Evolutionary conservation across 2,329 filamentous ascomycete genomes (phyloP).

Genomic region (Neonectria ditissima): DNA sequence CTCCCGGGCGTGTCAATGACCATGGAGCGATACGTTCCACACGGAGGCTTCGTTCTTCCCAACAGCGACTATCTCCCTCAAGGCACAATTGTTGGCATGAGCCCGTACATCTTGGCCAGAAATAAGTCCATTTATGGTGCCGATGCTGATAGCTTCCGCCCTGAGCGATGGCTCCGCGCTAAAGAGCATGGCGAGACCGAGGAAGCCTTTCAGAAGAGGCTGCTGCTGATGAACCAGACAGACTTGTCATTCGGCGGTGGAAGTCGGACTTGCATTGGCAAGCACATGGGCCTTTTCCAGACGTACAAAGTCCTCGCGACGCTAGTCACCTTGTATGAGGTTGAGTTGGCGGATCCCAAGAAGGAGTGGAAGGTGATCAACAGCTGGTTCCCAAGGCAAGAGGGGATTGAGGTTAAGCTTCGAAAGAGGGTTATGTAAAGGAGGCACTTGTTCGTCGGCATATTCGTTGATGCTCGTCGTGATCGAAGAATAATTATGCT

Average conservation of each 20-base stretch:
- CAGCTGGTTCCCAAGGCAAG: constrained; percentile 26
- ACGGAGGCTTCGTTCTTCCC: constrained; percentile 48
- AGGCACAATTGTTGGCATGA: constrained; percentile 52
- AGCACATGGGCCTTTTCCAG: constrained; percentile 54
- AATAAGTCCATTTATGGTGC: constrained; percentile 56
- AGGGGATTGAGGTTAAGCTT: neutral
- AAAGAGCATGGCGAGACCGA: constrained; percentile 39
- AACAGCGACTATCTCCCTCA: constrained; percentile 47
- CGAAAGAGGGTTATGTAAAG: neutral
- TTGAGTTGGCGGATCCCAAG: constrained; percentile 37
- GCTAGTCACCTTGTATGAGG: constrained; percentile 55
- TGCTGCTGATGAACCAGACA: constrained; percentile 49
- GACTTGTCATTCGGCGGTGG: constrained; percentile 58
- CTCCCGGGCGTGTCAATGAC: constrained; percentile 57
- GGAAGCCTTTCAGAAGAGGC: constrained; percentile 42
- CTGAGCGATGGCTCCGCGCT: constrained; percentile 51
- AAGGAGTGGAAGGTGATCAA: constrained; percentile 42
- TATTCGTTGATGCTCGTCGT: neutral
- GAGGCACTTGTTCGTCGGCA: neutral
- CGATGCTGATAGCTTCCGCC: constrained; percentile 56
- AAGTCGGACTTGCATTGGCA: constrained; percentile 56
- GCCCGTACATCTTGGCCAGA: constrained; percentile 49
- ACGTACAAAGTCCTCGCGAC: constrained; percentile 61
- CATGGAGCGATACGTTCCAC: constrained; percentile 59
- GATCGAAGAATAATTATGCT: neutral